Evolutionary conservation across 2,329 filamentous ascomycete genomes (phyloP).

Genomic region (Trichoderma breve): DNA sequence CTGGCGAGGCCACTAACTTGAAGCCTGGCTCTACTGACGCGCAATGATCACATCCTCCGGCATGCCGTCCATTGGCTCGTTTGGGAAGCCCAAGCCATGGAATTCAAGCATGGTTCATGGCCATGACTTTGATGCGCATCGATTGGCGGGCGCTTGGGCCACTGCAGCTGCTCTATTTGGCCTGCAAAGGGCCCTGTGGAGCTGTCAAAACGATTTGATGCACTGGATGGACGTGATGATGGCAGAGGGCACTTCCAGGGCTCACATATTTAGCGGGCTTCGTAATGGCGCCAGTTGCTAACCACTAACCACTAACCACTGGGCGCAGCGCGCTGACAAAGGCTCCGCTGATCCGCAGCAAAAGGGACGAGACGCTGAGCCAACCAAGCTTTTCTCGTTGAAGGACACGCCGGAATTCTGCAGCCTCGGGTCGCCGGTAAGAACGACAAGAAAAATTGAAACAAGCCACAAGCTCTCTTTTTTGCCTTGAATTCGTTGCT

Average conservation of each 20-base stretch:
- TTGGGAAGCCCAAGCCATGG: background rate
- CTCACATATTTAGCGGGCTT: background rate
- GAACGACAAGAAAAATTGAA: background rate
- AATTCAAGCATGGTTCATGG: background rate
- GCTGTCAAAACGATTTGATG: background rate
- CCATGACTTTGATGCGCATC: slow-evolving; percentile 7
- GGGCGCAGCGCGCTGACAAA: slow-evolving; percentile 19
- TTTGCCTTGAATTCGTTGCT: background rate
- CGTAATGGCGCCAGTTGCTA: slow-evolving; percentile 3
- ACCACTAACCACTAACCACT: background rate
- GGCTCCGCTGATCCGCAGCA: slow-evolving; percentile 17
- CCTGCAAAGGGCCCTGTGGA: background rate
- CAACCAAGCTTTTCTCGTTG: background rate
- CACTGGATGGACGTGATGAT: background rate
- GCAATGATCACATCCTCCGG: slow-evolving; percentile 10
- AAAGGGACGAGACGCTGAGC: background rate
- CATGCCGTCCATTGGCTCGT: slow-evolving; percentile 4
- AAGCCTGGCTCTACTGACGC: background rate
- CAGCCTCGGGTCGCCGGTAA: background rate
- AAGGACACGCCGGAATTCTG: background rate
- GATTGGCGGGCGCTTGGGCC: slow-evolving; percentile 9
- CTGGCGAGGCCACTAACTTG: background rate
- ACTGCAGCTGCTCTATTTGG: slow-evolving; percentile 1
- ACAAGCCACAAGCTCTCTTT: background rate
- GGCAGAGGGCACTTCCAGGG: background rate